A percentile compares a stretch with the other conserved stretches of the same genome.
phyloP scores from a whole-genome alignment of 352 stramenopile species.

The Globisporangium uncinulatum region DNA sequence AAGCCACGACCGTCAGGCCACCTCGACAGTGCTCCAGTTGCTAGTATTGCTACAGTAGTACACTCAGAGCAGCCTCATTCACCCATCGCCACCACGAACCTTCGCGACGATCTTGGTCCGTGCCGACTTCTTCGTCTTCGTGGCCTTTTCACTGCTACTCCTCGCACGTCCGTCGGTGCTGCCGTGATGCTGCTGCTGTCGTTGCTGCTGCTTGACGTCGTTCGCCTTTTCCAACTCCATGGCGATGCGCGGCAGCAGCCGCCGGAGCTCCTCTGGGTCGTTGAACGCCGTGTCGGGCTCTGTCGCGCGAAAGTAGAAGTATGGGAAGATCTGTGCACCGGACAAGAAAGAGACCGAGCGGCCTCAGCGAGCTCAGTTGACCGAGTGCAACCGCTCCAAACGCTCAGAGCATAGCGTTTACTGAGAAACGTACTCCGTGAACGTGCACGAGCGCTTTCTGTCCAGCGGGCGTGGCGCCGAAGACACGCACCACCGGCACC shows the following conservation, averaged over 20 bases:
- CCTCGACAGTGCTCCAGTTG: neutral
- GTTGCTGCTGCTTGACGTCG: constrained; percentile 38
- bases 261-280: constrained; percentile 43
- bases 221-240: constrained; percentile 64
- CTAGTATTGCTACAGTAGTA: no score
- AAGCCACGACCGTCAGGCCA: neutral
- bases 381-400: neutral
- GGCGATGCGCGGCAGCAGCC: constrained; percentile 59
- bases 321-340: constrained; percentile 63
- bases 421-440: constrained; percentile 52
- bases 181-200: constrained; percentile 13
- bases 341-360: neutral
- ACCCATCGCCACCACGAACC: constrained; percentile 18
- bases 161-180: neutral
- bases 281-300: constrained; percentile 66
- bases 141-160: neutral
- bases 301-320: constrained; percentile 83
- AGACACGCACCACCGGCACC: constrained; percentile 87
- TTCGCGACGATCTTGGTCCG: constrained; percentile 56
- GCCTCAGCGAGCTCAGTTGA: neutral
- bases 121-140: neutral
- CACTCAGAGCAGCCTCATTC: neutral
- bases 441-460: constrained; percentile 89
- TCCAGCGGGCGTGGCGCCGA: constrained; percentile 84
- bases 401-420: no score